Evolutionary conservation across 163 green algal genomes (phyloP), one percentile per base, ranked within the genome.

Genomic region (Scenedesmus sp.): DNA sequence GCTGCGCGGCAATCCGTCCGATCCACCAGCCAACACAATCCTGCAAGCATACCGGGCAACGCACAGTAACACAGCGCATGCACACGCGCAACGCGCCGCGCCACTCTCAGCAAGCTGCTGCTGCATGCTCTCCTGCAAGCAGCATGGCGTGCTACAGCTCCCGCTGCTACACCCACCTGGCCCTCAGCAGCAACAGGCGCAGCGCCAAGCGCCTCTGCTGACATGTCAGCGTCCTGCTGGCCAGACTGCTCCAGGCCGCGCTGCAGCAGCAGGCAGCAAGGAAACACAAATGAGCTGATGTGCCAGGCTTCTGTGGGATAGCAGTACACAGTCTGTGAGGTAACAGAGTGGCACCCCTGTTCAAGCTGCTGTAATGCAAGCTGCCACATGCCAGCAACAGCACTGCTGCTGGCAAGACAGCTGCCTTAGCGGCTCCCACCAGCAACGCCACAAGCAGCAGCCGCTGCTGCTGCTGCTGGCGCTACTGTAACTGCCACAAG

Each of bases 201-300:
- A 76, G 84, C 70, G 70, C 70, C 70, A 10, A 79, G 66, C 70
- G 20, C 70, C 70, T 79, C 70, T 52, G 70, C 70, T 79, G 70
- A 52, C 62, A 82, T 52, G 18, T 89, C 57, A 66, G 52, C 46
- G 66, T 90, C 85, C 26, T 56, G 64, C 85, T 82, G 62, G 46
- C 86, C 86, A 0, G 86, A 84, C 16, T 83, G 62, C 55, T 90
- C 86, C 86, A 90, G 46, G 23, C 86, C 86, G 73, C 67, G 86
- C 86, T 90, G 86, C 86, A 84, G 85, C 2, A 88, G 57, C 55
- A 16, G 10, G n/a, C 52, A 1, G 34, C 34, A 77, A 26, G 20
- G 20, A 62, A 85, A 59, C 77, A 85, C 5, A 66, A 5, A 15
- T 13, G 3, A 16, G 12, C 16, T 34, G 2, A 23, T 79, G 23